These are phyloP conservation scores for Serendipita indica DNA, from an alignment of 768 basidiomycete species.

Conservation along the genomic window DNA sequence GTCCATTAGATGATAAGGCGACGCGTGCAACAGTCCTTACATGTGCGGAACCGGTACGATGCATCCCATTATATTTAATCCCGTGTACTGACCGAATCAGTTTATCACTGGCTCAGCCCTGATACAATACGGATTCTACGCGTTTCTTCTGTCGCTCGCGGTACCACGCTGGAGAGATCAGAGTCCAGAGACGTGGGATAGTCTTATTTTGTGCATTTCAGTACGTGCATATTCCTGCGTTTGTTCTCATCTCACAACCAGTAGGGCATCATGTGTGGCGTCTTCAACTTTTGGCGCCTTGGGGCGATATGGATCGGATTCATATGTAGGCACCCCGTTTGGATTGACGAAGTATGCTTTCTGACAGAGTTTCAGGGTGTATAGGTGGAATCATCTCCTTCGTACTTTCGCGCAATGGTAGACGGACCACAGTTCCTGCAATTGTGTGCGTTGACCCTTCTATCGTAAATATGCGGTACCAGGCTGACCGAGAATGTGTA, in stretches of 20 bases:
- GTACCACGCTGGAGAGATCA: constrained; percentile 3
- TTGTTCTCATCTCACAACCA: neutral
- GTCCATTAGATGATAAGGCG: neutral
- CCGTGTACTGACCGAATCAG: neutral
- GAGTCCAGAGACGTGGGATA: constrained; percentile 7
- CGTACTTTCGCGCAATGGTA: neutral
- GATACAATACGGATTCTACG: neutral
- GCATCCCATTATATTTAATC: neutral
- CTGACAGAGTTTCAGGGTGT: neutral
- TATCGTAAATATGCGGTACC: neutral
- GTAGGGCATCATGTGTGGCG: neutral
- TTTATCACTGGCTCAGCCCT: neutral
- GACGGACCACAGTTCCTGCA: neutral
- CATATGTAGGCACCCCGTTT: neutral
- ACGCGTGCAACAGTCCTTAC: neutral
- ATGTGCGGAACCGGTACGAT: constrained; percentile 7
- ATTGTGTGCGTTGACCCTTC: neutral
- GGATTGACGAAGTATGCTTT: neutral
- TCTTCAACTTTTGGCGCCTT: neutral
- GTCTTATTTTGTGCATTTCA: neutral
- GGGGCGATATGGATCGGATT: neutral
- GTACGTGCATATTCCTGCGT: neutral
- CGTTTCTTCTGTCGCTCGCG: neutral
- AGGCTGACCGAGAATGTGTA: neutral
- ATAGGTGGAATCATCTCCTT: neutral